Percentiles rank a stretch among this genome's conserved stretches.
phyloP scores from a whole-genome alignment of 352 stramenopile genomes.

The Pythium rishiriense region DNA sequence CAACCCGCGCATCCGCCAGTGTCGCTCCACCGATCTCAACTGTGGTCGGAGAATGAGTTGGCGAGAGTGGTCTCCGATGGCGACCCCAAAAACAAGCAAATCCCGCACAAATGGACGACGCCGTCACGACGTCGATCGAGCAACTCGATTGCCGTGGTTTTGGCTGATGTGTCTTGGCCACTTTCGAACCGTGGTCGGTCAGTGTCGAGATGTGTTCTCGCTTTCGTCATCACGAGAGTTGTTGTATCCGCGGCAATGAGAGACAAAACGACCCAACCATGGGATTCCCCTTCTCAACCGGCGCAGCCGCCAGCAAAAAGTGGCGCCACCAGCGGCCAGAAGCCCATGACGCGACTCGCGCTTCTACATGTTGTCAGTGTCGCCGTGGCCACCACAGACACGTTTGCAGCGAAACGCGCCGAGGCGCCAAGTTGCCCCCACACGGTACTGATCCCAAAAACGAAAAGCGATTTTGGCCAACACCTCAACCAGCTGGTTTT shows the following conservation, averaged over 20 bases:
- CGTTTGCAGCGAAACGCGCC: too few relatives aligned
- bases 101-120: background rate
- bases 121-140: background rate
- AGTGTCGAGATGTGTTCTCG: background rate
- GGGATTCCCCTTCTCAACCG: background rate
- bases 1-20: background rate
- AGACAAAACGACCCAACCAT: too few relatives aligned
- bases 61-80: background rate
- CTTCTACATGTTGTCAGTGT: conserved; percentile 1
- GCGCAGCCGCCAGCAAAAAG: background rate
- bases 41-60: background rate
- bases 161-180: background rate
- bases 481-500: background rate
- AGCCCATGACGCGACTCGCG: background rate
- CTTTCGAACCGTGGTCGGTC: background rate
- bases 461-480: background rate
- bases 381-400: too few relatives aligned
- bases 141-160: background rate
- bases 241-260: too few relatives aligned
- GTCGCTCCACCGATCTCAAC: conserved; percentile 1
- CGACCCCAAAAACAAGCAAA: background rate
- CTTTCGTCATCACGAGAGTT: too few relatives aligned
- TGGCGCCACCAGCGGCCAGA: background rate
- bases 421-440: background rate
- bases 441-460: background rate